A percentile compares a stretch with the other conserved stretches of the same genome.
Conservation (phyloP, 2,329 filamentous ascomycete genomes). For the Claviceps pusilla region DNA sequence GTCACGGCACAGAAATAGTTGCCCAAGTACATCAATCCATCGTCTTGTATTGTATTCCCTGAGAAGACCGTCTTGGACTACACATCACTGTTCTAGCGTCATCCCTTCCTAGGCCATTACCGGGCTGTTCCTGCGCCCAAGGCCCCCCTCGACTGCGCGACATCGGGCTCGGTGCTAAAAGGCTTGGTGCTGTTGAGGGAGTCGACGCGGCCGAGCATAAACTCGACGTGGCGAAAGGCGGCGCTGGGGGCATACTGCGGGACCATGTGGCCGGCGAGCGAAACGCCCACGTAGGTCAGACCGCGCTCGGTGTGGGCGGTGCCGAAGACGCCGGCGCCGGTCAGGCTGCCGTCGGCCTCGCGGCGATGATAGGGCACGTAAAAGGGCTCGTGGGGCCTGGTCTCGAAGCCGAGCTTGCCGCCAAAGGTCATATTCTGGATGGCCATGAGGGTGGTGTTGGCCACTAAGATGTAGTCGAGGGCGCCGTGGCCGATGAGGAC, state of each 20-base stretch:
- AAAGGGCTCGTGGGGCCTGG: conserved; percentile 43
- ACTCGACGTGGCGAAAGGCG: conserved; percentile 57
- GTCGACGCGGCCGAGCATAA: conserved; percentile 54
- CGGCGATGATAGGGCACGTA: conserved; percentile 40
- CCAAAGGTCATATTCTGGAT: conserved; percentile 75
- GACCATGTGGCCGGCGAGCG: conserved; percentile 50
- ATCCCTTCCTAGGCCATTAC: too few species aligned
- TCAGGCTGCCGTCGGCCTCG: conserved; percentile 24
- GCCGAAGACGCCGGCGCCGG: conserved; percentile 48
- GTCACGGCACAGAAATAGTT: too few species aligned
- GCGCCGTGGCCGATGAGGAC: conserved; percentile 62
- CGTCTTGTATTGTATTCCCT: too few species aligned
- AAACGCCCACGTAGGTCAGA: conserved; percentile 52
- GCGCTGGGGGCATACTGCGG: conserved; percentile 54
- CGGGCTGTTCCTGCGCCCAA: not conserved
- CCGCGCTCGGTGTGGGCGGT: conserved; percentile 57
- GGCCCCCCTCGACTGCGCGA: not conserved
- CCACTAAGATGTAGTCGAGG: conserved; percentile 52
- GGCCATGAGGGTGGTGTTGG: conserved; percentile 52
- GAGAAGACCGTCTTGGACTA: too few species aligned
- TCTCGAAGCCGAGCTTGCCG: conserved; percentile 52
- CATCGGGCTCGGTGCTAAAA: not conserved
- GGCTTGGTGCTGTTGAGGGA: conserved; percentile 22
- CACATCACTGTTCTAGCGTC: too few species aligned
- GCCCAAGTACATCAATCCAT: too few species aligned